Base-by-base conservation (phyloP, 495 filamentous ascomycete species). In the Podospora bellae-mahoneyi region DNA sequence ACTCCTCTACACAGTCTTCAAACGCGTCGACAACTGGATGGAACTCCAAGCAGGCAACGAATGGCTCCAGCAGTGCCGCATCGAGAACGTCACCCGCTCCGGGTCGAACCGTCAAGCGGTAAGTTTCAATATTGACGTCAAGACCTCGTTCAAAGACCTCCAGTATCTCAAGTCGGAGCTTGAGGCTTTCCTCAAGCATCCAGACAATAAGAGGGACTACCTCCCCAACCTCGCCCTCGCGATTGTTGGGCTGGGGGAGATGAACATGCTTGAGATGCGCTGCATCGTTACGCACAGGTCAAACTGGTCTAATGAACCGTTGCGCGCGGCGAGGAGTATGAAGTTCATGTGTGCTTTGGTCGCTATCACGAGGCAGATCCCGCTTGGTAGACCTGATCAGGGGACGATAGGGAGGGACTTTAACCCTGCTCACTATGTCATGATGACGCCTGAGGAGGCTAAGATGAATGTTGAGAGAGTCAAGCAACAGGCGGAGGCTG, bases 341-440 rank as follows among this genome's bases (percentile, higher is more conserved):
- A 93, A 91, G 76, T 91, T 95, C 79, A 90, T 93, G 86, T 92
- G 89, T 75, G 91, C 91, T 5, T 77, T 94, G 18, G 85, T 94
- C 23, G 78, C 89, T 7, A 88, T 91, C 23, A 77, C 92, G 15
- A 85, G 88, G 71, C 89, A 87, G 77, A 81, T 94, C 20, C 88
- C 87, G 2, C 90, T 94, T 69, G 86, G 87, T 66, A 84, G 79
- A 32, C 89, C 90, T 62, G 89, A 88, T 30, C 87, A 79, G 39
- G 84, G 82, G 15, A 82, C 78, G 27, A 70, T 87, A 0, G 89
- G 89, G 26, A 83, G 83, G 68, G 75, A 80, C 26, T 90, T 86
- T 71, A 84, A 67, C 19, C 66, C 66, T 16, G 39, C 39, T 0
- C 58, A 67, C 28, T 67, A 84, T 20, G 88, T 91, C 44, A 75